These are phyloP conservation scores for Ophiocordyceps sinensis DNA, from an alignment of 2,329 filamentous ascomycete genomes.

Conservation along the genomic window DNA sequence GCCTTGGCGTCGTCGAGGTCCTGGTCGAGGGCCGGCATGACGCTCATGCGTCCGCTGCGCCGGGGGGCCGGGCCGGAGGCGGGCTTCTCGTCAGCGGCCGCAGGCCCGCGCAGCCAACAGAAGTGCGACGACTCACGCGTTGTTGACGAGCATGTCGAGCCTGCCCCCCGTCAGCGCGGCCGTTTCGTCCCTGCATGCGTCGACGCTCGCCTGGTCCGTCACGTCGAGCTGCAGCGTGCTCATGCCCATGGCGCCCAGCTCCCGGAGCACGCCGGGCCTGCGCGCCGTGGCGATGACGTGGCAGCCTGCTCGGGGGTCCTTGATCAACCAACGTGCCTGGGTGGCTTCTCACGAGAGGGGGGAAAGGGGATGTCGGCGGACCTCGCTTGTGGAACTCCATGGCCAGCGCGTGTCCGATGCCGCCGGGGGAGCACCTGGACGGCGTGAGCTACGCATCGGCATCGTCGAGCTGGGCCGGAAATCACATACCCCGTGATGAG, in stretches of 20 bases:
- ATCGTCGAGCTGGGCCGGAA: slow-evolving; percentile 1
- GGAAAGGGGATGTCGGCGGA: slow-evolving; percentile 8
- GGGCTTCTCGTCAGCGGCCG: not conserved
- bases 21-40: slow-evolving; percentile 36
- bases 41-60: slow-evolving; percentile 33
- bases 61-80: not conserved
- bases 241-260: slow-evolving; percentile 31
- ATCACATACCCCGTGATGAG: slow-evolving; percentile 32
- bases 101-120: not conserved
- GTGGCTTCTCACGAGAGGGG: no score
- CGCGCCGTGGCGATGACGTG: slow-evolving; percentile 45
- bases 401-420: slow-evolving; percentile 40
- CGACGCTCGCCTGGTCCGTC: slow-evolving; percentile 35
- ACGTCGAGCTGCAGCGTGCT: slow-evolving; percentile 38
- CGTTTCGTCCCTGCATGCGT: slow-evolving; percentile 30
- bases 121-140: slow-evolving; percentile 28
- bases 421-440: slow-evolving; percentile 39
- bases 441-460: not conserved
- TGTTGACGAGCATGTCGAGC: slow-evolving; percentile 45
- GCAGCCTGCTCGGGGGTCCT: no score
- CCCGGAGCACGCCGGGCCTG: slow-evolving; percentile 29
- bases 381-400: slow-evolving; percentile 37
- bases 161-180: slow-evolving; percentile 32
- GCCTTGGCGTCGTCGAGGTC: slow-evolving; percentile 35
- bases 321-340: no score